These are phyloP conservation scores for Pyrenophora tritici-repentis DNA, from an alignment of 2,329 filamentous ascomycete species.

Conservation along the genomic window DNA sequence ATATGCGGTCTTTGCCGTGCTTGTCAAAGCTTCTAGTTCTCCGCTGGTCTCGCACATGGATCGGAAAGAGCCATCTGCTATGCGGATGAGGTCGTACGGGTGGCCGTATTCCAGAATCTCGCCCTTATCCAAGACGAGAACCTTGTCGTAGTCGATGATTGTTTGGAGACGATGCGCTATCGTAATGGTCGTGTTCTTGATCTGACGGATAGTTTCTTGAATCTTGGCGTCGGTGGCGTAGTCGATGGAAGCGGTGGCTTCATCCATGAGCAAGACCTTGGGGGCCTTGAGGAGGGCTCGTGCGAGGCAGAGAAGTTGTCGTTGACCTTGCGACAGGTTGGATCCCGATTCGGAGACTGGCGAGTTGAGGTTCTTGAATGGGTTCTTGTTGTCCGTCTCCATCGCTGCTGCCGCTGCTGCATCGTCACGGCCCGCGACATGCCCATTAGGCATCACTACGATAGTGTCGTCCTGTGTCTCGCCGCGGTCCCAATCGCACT, in stretches of 20 bases:
- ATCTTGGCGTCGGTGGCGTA: slow-evolving; percentile 96
- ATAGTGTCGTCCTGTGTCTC: slow-evolving; percentile 38
- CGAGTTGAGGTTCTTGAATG: slow-evolving; percentile 86
- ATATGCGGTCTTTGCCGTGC: slow-evolving; percentile 60
- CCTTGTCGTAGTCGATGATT: slow-evolving; percentile 98
- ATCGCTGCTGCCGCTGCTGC: slow-evolving; percentile 31
- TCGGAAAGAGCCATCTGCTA: slow-evolving; percentile 68
- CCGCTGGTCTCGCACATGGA: slow-evolving; percentile 73
- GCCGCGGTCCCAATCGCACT: slow-evolving; percentile 34
- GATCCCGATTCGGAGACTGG: slow-evolving; percentile 86
- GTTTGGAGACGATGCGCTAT: slow-evolving; percentile 96
- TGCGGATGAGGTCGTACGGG: slow-evolving; percentile 71
- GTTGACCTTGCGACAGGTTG: slow-evolving; percentile 94
- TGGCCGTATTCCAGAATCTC: slow-evolving; percentile 87
- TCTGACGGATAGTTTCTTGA: slow-evolving; percentile 92
- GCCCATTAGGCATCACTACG: slow-evolving; percentile 38
- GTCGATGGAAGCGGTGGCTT: slow-evolving; percentile 96
- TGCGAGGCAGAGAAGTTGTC: slow-evolving; percentile 91
- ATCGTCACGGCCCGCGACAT: slow-evolving; percentile 35
- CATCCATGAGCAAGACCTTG: slow-evolving; percentile 97
- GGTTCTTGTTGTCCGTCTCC: slow-evolving; percentile 81
- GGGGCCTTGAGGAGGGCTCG: slow-evolving; percentile 89
- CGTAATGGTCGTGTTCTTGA: slow-evolving; percentile 90
- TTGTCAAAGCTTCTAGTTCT: slow-evolving; percentile 59
- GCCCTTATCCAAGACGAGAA: slow-evolving; percentile 90